Evolutionary conservation across 2,329 filamentous ascomycete species (phyloP).

Genomic region (Cercospora sp.): DNA sequence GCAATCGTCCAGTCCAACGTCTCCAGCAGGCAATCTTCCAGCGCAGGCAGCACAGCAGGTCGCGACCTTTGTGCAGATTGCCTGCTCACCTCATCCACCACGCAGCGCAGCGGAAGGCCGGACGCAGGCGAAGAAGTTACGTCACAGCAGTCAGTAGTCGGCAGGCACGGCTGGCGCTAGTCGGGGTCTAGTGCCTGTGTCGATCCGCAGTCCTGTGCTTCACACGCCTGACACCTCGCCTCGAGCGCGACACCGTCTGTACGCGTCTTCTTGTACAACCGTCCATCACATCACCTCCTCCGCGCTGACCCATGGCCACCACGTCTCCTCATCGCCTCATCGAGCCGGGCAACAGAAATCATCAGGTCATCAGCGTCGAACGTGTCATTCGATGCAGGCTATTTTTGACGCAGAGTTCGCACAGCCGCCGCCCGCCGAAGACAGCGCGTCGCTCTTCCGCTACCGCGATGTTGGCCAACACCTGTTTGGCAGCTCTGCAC

Average conservation of each 20-base stretch:
- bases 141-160: conserved; percentile 1
- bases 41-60: not conserved
- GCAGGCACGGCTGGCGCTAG: not conserved
- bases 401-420: conserved; percentile 4
- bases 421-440: conserved; percentile 1
- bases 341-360: not conserved
- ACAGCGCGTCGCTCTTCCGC: not conserved
- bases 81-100: not conserved
- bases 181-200: not conserved
- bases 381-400: not conserved
- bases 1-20: not conserved
- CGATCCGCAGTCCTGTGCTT: not conserved
- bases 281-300: not conserved
- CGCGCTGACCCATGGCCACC: not conserved
- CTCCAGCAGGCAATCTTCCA: not conserved
- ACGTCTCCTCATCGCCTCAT: not conserved
- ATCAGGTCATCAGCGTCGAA: not conserved
- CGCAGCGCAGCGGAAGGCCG: conserved; percentile 6
- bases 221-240: not conserved
- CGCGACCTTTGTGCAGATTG: not conserved
- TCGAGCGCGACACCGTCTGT: not conserved
- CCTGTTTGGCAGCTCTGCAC: not conserved
- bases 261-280: not conserved
- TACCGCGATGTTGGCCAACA: not conserved
- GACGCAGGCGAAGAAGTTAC: not conserved